These are phyloP conservation scores for Fomitopsis schrenkii DNA, from an alignment of 1,284 basidiomycete genomes.

Conservation along the genomic window DNA sequence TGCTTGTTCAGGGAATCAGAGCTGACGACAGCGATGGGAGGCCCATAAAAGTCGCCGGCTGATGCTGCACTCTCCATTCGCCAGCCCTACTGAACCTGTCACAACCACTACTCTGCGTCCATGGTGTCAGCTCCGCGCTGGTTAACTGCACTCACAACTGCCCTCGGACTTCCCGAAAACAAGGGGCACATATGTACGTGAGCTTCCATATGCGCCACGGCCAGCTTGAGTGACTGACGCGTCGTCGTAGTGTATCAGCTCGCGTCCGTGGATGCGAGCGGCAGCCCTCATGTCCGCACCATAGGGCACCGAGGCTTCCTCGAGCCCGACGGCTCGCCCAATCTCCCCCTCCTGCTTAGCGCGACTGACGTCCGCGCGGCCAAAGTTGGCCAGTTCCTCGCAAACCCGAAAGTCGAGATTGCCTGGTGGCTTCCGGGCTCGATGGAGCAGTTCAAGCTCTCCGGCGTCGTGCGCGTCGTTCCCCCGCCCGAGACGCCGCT, in stretches of 20 bases:
- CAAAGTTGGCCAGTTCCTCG: slow-evolving; percentile 49
- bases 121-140: slow-evolving; percentile 37
- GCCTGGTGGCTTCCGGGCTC: slow-evolving; percentile 57
- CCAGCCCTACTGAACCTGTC: not conserved
- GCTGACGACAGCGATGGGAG: not conserved
- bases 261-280: slow-evolving; percentile 45
- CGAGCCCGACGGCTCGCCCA: slow-evolving; percentile 32
- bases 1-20: not conserved
- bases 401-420: slow-evolving; percentile 42
- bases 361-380: slow-evolving; percentile 46
- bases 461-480: slow-evolving; percentile 43
- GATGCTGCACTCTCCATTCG: not conserved
- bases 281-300: slow-evolving; percentile 53
- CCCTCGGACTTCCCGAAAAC: slow-evolving; percentile 37
- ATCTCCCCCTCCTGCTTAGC: slow-evolving; percentile 52
- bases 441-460: slow-evolving; percentile 56
- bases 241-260: slow-evolving; percentile 35
- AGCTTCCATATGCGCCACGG: not conserved
- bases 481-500: slow-evolving; percentile 5
- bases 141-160: slow-evolving; percentile 44
- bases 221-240: not conserved
- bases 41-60: not conserved
- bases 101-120: not conserved
- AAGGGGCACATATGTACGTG: slow-evolving; percentile 34
- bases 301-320: slow-evolving; percentile 56